Conservation (phyloP, 1,284 basidiomycete species). For the Ganoderma lucidum region DNA sequence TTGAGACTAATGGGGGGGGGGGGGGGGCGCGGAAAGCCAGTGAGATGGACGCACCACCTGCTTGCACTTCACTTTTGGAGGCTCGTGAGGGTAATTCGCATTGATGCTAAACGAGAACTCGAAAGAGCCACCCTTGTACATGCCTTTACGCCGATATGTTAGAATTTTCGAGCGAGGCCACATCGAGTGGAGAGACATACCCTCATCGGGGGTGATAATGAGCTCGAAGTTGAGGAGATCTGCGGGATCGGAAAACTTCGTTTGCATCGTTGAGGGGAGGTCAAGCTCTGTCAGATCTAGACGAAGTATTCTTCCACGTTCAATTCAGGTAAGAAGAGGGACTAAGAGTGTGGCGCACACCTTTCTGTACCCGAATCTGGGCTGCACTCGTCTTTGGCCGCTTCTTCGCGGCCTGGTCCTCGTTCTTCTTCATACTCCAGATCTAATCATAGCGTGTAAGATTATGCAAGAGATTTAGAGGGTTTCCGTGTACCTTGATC, state of each 20-base stretch:
- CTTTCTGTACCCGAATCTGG: slow-evolving; percentile 98
- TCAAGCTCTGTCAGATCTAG: slow-evolving; percentile 97
- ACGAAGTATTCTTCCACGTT: neutral
- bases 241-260: slow-evolving; percentile 88
- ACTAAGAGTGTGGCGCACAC: slow-evolving; percentile 53
- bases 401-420: slow-evolving; percentile 93
- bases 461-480: neutral
- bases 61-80: slow-evolving; percentile 98
- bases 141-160: slow-evolving; percentile 63
- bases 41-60: slow-evolving; percentile 76
- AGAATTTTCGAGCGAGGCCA: neutral
- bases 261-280: slow-evolving; percentile 95
- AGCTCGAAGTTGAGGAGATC: slow-evolving; percentile 97
- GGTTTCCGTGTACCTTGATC: slow-evolving; percentile 58
- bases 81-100: slow-evolving; percentile 98
- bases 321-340: too few species aligned
- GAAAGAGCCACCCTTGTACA: slow-evolving; percentile 97
- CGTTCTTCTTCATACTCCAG: slow-evolving; percentile 98
- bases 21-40: slow-evolving; percentile 1
- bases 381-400: slow-evolving; percentile 98
- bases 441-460: slow-evolving; percentile 62
- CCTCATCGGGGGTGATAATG: slow-evolving; percentile 97
- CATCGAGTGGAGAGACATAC: slow-evolving; percentile 50
- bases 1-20: neutral
- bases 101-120: slow-evolving; percentile 96